Conservation (phyloP, 2,329 filamentous ascomycete species). For the Trichoderma citrinoviride region DNA sequence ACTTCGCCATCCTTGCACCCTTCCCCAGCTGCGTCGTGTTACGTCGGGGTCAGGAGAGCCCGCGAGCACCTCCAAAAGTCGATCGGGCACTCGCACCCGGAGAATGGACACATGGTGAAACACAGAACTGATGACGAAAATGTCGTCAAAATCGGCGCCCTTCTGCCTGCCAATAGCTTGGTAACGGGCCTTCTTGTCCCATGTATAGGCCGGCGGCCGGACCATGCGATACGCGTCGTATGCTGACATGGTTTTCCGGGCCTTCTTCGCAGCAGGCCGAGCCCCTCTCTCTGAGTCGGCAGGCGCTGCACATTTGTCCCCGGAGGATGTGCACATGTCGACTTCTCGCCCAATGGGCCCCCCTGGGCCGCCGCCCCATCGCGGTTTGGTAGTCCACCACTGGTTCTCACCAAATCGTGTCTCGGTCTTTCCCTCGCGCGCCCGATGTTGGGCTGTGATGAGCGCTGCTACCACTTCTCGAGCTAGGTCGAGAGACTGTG, state of each 20-base stretch:
- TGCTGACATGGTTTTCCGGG: constrained; percentile 54
- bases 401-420: constrained; percentile 54
- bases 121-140: constrained; percentile 59
- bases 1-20: constrained; percentile 56
- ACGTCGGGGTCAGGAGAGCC: constrained; percentile 42
- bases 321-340: constrained; percentile 45
- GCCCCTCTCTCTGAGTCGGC: constrained; percentile 29
- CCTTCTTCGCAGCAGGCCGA: constrained; percentile 42
- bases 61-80: constrained; percentile 52
- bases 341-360: constrained; percentile 62
- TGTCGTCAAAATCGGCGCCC: constrained; percentile 54
- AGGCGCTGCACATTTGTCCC: constrained; percentile 45
- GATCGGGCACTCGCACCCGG: constrained; percentile 55
- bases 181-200: constrained; percentile 61
- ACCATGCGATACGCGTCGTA: constrained; percentile 65
- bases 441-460: constrained; percentile 62
- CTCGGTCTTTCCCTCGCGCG: constrained; percentile 56
- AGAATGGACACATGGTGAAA: constrained; percentile 62
- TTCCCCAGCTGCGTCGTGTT: constrained; percentile 47
- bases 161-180: constrained; percentile 52
- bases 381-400: constrained; percentile 60
- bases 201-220: constrained; percentile 54
- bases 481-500: constrained; percentile 61
- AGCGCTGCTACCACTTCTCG: constrained; percentile 60
- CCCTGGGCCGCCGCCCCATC: constrained; percentile 63